These are phyloP conservation scores for Ramularia collo-cygni DNA, from an alignment of 2,329 filamentous ascomycete genomes.

Conservation along the genomic window DNA sequence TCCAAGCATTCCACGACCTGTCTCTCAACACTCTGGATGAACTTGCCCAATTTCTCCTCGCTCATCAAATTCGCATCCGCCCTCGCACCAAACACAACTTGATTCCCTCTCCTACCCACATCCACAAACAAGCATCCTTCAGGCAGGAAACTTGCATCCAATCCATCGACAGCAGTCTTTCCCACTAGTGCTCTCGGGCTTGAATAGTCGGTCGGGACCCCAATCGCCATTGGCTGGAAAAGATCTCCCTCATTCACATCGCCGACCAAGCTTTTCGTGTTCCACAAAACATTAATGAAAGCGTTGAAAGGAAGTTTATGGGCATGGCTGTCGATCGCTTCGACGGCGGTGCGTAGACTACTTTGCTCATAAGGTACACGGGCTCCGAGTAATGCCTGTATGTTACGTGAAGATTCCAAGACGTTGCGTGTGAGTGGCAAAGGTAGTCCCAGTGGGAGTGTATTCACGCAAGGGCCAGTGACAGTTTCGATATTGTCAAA, in stretches of 20 bases:
- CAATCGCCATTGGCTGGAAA: slow-evolving; percentile 6
- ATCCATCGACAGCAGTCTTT: slow-evolving; percentile 8
- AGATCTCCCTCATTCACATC: slow-evolving; percentile 3
- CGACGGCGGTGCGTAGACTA: slow-evolving; percentile 5
- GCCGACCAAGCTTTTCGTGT: slow-evolving; percentile 5
- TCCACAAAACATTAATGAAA: slow-evolving; percentile 12
- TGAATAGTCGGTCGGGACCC: slow-evolving; percentile 10
- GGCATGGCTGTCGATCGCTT: slow-evolving; percentile 1
- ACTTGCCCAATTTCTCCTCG: slow-evolving; percentile 2
- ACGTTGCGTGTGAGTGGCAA: background rate
- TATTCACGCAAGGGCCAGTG: slow-evolving; percentile 9
- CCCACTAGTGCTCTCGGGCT: slow-evolving; percentile 5
- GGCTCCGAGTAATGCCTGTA: slow-evolving; percentile 8
- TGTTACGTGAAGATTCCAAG: background rate
- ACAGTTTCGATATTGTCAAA: slow-evolving; percentile 10
- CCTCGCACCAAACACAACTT: slow-evolving; percentile 10
- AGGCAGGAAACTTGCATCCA: slow-evolving; percentile 7
- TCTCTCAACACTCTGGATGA: slow-evolving; percentile 5
- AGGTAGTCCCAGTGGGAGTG: slow-evolving; percentile 3
- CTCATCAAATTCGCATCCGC: slow-evolving; percentile 11
- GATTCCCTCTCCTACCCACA: slow-evolving; percentile 9
- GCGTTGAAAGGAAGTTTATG: slow-evolving; percentile 11
- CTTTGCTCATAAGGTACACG: slow-evolving; percentile 9
- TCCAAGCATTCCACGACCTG: slow-evolving; percentile 7
- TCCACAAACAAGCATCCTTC: slow-evolving; percentile 9